A percentile compares a stretch with the other conserved stretches of the same genome.
Conservation (phyloP, 805 yeast genomes). For the Suhomyces faveliae region DNA sequence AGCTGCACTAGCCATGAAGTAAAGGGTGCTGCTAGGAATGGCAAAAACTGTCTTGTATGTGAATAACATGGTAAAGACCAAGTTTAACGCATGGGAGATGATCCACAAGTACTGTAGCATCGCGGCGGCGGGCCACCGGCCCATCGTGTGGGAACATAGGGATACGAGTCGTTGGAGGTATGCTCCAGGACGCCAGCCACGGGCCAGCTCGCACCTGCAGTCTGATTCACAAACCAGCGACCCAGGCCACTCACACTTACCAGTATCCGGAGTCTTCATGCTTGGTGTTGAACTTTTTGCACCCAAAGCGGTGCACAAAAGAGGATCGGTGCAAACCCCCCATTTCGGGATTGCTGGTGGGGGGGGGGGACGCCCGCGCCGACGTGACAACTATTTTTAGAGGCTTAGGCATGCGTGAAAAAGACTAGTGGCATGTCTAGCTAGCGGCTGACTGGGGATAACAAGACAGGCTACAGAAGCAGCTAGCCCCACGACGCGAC, state of each 20-base stretch:
- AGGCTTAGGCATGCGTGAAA: too few species aligned
- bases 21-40: background rate
- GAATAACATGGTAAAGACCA: constrained; percentile 1
- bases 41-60: background rate
- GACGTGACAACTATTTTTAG: too few species aligned
- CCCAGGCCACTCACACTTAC: background rate
- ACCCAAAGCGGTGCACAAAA: constrained; percentile 1
- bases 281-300: background rate
- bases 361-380: background rate
- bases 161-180: background rate
- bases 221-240: background rate
- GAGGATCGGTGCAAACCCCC: background rate
- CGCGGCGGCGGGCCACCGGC: background rate
- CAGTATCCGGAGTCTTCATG: background rate
- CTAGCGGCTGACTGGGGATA: too few species aligned
- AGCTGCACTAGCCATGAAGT: constrained; percentile 10
- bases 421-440: background rate
- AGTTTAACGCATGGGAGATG: constrained; percentile 8
- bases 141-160: background rate
- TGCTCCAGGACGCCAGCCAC: background rate
- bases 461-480: too few species aligned
- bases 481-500: too few species aligned
- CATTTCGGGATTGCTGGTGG: background rate
- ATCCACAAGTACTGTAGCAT: constrained; percentile 5
- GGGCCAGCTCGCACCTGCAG: background rate